Conservation (phyloP, 2,329 filamentous ascomycete genomes). For the Aspergillus pseudonomiae region DNA sequence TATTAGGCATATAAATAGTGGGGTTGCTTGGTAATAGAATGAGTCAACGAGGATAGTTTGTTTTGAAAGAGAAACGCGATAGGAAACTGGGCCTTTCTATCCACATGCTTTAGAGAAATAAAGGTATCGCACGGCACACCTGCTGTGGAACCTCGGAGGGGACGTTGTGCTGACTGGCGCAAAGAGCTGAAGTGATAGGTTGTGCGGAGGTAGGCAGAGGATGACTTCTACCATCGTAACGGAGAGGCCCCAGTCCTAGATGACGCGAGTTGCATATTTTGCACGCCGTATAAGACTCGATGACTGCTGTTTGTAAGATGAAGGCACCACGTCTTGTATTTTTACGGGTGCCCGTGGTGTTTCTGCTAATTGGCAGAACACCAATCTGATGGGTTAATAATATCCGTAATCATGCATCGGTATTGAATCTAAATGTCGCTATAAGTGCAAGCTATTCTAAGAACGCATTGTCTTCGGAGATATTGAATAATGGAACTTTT, state of each 20-base stretch:
- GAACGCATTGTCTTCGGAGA: constrained; percentile 18
- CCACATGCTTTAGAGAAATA: background rate
- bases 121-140: background rate
- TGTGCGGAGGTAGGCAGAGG: background rate
- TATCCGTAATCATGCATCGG: background rate
- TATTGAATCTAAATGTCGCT: background rate
- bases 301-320: background rate
- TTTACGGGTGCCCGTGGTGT: background rate
- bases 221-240: background rate
- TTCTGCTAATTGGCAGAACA: background rate
- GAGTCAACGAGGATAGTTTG: background rate
- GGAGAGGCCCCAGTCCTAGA: background rate
- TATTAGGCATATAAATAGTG: background rate
- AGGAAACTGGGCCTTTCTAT: background rate
- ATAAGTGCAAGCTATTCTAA: background rate
- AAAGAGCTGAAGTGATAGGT: background rate
- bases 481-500: constrained; percentile 28
- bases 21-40: too few species aligned
- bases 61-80: background rate
- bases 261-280: background rate
- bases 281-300: background rate
- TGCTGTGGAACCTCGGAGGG: background rate
- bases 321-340: background rate
- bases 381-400: background rate
- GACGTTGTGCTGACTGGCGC: background rate